Evolutionary conservation across 176 grass and related monocot genomes (phyloP), one percentile per base, ranked within the genome.

Genomic region (Neostapfia colusana): DNA sequence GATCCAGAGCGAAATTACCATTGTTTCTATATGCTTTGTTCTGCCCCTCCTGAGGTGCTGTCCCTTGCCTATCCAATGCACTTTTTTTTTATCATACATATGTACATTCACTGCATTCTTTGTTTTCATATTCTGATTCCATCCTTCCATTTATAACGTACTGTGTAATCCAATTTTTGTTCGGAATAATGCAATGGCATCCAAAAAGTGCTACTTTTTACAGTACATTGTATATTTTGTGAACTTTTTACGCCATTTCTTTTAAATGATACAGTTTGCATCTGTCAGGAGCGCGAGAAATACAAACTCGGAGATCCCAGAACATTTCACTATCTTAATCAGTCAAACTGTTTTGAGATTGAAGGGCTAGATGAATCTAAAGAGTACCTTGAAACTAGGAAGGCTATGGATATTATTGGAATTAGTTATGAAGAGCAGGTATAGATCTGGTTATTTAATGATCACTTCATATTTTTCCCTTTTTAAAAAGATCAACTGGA

Each of bases 11-110:
- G 94, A 82, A 97, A 97, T 65, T 97, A 97, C 73, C 94, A 97
- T 79, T 93, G 91, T 83, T 97, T 97, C 89, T 97, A 97, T 83
- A 93, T 97, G 91, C 77, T 97, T 88, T 97, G 94, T 79, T 84
- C 94, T 64, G 86, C 86, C 48, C 89, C 94, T 58, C 72, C 91
- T 57, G 94, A 97, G 94, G 94, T 97, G 76, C 63, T 71, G 34
- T 14, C 44, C 63, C 62, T 82, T 79, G 34, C 58, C 74, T 74
- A 36, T 66, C 21, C 24, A 44, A 44, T 73, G 43, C 27, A 56
- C 45, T 65, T 53, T 50, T 65, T 53, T 50, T 15, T 34, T 7
- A 78, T 34, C 12, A 44, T 18, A 53, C 4, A 57, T 54, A 46
- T 25, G 48, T 64, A 69, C 43, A n/a, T 57, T 63, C 67, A 75